Evolutionary conservation across 148 eudicot species (phyloP).

Genomic region (Beta vulgaris): DNA sequence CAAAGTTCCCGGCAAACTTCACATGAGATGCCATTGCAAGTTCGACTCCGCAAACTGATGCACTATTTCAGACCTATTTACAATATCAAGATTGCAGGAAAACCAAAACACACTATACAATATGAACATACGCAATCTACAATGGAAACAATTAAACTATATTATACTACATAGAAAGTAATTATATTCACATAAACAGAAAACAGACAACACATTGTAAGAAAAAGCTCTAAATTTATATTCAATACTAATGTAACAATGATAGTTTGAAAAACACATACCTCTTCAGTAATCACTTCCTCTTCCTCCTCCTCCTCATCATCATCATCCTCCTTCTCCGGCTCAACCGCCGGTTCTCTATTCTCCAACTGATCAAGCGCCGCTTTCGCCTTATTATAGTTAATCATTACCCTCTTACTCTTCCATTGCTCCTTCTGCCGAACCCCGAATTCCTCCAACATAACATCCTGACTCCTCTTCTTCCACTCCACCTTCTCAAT

Average conservation of each 20-base stretch:
- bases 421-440: constrained; percentile 67
- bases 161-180: neutral
- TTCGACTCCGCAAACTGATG: neutral
- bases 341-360: constrained; percentile 52
- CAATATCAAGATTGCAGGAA: neutral
- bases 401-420: constrained; percentile 42
- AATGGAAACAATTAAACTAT: neutral
- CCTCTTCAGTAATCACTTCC: constrained; percentile 75
- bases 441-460: constrained; percentile 62
- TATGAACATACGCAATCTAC: neutral
- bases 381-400: constrained; percentile 65
- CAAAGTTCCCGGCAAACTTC: neutral
- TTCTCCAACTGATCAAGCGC: constrained; percentile 77
- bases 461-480: constrained; percentile 46
- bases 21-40: neutral
- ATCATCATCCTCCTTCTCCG: constrained; percentile 38
- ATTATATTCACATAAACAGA: neutral
- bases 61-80: neutral
- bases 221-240: neutral
- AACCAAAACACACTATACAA: neutral
- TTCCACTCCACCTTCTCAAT: constrained; percentile 38
- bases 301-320: constrained; percentile 61
- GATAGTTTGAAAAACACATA: constrained; percentile 19
- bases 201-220: neutral
- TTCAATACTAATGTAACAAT: neutral